Conservation (phyloP, 768 basidiomycete genomes). For the Dentipellis sp. region DNA sequence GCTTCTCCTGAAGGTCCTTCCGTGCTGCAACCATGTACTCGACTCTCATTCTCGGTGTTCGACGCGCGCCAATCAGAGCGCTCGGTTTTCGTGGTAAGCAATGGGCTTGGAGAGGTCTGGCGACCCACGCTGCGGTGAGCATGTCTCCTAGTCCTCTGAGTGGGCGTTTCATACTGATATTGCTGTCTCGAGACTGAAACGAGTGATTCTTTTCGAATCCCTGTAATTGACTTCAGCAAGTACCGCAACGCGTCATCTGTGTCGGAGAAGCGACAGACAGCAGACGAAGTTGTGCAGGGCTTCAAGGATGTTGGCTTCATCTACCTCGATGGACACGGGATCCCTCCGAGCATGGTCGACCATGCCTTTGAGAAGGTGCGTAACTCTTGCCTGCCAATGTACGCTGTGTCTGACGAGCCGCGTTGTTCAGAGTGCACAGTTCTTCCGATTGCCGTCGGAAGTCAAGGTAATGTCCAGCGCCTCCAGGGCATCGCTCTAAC, state of each 20-base stretch:
- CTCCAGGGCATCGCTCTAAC: not conserved
- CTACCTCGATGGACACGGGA: slow-evolving; percentile 69
- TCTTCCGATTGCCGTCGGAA: slow-evolving; percentile 58
- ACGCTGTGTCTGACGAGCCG: too few species aligned
- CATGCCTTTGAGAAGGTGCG: slow-evolving; percentile 57
- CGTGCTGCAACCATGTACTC: too few species aligned
- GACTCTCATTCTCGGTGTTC: too few species aligned
- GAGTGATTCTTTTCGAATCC: slow-evolving; percentile 32
- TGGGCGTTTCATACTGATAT: too few species aligned
- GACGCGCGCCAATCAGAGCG: too few species aligned
- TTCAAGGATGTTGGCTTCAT: slow-evolving; percentile 79
- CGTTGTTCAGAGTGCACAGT: slow-evolving; percentile 53
- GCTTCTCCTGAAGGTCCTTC: too few species aligned
- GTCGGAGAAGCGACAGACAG: slow-evolving; percentile 51
- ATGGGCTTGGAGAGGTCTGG: too few species aligned
- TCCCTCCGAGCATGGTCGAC: slow-evolving; percentile 45
- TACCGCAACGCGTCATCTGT: slow-evolving; percentile 43
- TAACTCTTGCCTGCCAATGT: not conserved
- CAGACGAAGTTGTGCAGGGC: slow-evolving; percentile 62
- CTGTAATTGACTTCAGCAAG: slow-evolving; percentile 69
- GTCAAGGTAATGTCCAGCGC: slow-evolving; percentile 37
- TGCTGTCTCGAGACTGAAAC: too few species aligned
- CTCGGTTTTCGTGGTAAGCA: too few species aligned
- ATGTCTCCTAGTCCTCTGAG: too few species aligned
- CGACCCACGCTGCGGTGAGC: too few species aligned